phyloP scores from a whole-genome alignment of 352 stramenopile species.

The Globisporangium lucens region DNA sequence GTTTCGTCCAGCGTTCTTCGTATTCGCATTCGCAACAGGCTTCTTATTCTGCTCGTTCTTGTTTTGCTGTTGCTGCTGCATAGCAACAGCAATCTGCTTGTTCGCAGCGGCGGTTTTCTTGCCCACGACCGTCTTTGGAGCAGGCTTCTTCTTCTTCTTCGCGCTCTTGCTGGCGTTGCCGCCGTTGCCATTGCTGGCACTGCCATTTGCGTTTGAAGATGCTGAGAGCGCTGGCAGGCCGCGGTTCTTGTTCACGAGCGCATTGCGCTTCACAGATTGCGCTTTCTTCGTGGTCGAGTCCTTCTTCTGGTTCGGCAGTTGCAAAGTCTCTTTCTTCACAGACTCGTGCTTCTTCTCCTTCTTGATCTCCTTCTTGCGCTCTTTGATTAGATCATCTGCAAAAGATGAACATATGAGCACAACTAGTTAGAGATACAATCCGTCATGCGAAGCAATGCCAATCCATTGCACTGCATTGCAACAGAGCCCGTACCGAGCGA shows the following conservation, averaged over 20 bases:
- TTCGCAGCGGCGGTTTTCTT: conserved; percentile 11
- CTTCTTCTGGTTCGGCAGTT: conserved; percentile 21
- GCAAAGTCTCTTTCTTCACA: conserved; percentile 20
- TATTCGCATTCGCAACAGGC: conserved; percentile 10
- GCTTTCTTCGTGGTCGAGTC: conserved; percentile 15
- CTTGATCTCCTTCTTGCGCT: conserved; percentile 68
- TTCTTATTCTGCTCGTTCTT: conserved; percentile 23
- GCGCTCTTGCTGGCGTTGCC: not conserved
- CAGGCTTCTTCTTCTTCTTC: conserved; percentile 27
- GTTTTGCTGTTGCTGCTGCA: not conserved
- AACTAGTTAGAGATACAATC: not conserved
- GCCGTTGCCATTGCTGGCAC: not conserved
- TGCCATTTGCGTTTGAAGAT: not conserved
- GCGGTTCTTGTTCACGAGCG: conserved; percentile 49
- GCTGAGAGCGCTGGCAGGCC: conserved; percentile 18
- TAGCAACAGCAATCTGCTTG: not conserved
- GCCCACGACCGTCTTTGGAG: conserved; percentile 12
- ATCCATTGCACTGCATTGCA: not conserved
- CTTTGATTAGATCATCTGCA: conserved; percentile 67
- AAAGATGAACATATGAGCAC: not conserved
- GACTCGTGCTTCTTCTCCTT: conserved; percentile 29
- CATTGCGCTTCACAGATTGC: conserved; percentile 32
- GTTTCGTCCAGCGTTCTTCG: conserved; percentile 8
- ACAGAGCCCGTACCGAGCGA: conserved; percentile 30
- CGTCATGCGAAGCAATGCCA: not conserved